phyloP scores from a whole-genome alignment of 176 grass and related monocot genomes.

The Oryza meridionalis region DNA sequence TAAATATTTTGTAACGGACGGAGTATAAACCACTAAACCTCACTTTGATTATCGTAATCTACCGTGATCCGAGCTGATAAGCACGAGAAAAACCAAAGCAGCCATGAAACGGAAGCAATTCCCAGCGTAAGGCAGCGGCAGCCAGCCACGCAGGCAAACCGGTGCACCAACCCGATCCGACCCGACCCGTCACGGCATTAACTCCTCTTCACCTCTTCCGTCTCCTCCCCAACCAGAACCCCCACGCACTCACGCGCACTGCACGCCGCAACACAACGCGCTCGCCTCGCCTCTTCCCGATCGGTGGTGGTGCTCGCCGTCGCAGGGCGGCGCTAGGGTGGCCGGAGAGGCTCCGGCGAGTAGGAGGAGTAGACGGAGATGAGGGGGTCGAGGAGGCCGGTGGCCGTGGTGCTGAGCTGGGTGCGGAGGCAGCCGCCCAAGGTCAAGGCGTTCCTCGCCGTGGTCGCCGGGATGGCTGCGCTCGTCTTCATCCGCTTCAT shows the following conservation, averaged over 20 bases:
- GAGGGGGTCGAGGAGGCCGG: constrained; percentile 62
- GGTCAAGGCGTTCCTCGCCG: constrained; percentile 97
- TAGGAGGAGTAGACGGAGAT: constrained; percentile 17
- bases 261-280: background rate
- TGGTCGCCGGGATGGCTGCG: constrained; percentile 89
- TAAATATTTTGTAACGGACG: too few relatives aligned
- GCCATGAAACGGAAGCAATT: background rate
- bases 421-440: constrained; percentile 86
- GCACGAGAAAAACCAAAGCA: background rate
- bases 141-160: constrained; percentile 9
- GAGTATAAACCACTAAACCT: too few relatives aligned
- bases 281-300: background rate
- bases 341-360: background rate
- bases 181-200: background rate
- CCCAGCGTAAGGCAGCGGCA: too few relatives aligned
- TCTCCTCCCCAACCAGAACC: background rate
- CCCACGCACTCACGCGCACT: background rate
- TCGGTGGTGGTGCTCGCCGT: constrained; percentile 34
- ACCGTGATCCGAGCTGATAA: background rate
- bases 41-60: background rate
- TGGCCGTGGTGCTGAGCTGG: constrained; percentile 59
- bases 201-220: background rate
- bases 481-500: constrained; percentile 93
- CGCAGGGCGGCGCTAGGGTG: background rate
- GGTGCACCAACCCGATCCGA: constrained; percentile 37